These are phyloP conservation scores for Lepidopterella palustris DNA, from an alignment of 495 filamentous ascomycete species.

Conservation along the genomic window DNA sequence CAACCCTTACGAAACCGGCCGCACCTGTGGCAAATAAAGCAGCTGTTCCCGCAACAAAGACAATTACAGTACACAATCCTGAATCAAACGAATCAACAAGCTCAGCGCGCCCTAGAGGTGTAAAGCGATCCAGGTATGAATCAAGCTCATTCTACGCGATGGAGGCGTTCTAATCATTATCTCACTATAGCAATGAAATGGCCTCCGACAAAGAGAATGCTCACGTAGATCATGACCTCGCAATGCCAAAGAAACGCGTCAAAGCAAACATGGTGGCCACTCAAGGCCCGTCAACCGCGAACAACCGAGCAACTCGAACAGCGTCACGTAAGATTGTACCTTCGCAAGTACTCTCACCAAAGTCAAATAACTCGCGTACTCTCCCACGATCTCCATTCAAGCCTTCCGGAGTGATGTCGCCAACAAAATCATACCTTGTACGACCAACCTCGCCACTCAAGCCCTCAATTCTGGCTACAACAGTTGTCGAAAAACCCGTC, in stretches of 20 bases:
- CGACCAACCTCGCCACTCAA: conserved; percentile 52
- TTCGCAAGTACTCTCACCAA: conserved; percentile 66
- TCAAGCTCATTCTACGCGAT: neutral
- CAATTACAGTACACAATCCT: conserved; percentile 6
- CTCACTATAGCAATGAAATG: conserved; percentile 52
- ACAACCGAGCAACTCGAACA: conserved; percentile 41
- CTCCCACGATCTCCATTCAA: conserved; percentile 54
- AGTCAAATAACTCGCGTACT: conserved; percentile 70
- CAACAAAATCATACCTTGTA: conserved; percentile 45
- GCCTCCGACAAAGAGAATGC: conserved; percentile 69
- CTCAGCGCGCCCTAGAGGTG: conserved; percentile 36
- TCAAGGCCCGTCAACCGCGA: conserved; percentile 20
- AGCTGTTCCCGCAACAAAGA: conserved; percentile 12
- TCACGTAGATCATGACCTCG: conserved; percentile 40
- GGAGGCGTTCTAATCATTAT: conserved; percentile 1
- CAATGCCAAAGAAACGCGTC: conserved; percentile 51
- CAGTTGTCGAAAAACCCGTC: conserved; percentile 6
- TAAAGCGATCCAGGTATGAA: conserved; percentile 60
- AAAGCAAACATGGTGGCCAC: conserved; percentile 34
- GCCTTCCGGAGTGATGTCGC: conserved; percentile 35
- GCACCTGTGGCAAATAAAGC: conserved; percentile 22
- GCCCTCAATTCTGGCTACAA: conserved; percentile 25
- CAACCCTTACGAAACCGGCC: conserved; percentile 31
- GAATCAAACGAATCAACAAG: conserved; percentile 6
- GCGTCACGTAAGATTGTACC: conserved; percentile 46